Evolutionary conservation across 495 filamentous ascomycete species (phyloP).

Genomic region (Penicillium coprophilum): DNA sequence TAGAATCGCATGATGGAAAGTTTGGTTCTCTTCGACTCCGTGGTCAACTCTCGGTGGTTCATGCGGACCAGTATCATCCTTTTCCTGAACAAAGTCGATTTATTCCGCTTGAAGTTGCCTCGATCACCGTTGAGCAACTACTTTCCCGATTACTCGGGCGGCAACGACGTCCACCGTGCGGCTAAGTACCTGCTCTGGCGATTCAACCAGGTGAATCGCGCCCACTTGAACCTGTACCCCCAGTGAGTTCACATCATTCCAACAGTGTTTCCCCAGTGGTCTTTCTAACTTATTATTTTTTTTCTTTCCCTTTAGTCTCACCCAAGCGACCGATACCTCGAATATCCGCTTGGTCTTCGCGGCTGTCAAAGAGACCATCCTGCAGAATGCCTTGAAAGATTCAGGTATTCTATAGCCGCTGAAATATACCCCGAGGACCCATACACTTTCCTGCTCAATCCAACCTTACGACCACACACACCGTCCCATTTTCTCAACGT

Average conservation of each 20-base stretch:
- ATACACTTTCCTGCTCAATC: background rate
- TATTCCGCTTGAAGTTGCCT: conserved; percentile 91
- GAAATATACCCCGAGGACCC: conserved; percentile 10
- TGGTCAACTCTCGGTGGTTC: conserved; percentile 99
- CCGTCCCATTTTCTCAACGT: conserved; percentile 8
- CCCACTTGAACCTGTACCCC: conserved; percentile 93
- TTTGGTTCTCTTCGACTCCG: conserved; percentile 95
- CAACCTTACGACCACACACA: conserved; percentile 9
- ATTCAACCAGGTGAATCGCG: conserved; percentile 97
- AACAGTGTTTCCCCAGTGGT: conserved; percentile 2
- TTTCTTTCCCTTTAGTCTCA: conserved; percentile 61
- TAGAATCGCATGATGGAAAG: conserved; percentile 99
- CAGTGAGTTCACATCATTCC: conserved; percentile 65
- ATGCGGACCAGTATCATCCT: conserved; percentile 98
- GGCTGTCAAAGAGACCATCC: conserved; percentile 96
- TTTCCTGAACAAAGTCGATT: conserved; percentile 97
- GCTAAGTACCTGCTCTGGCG: conserved; percentile 98
- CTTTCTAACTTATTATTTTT: conserved; percentile 32
- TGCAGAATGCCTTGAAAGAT: conserved; percentile 97
- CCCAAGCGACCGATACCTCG: conserved; percentile 96
- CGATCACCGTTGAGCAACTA: conserved; percentile 88
- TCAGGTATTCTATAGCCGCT: conserved; percentile 79
- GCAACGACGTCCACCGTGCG: conserved; percentile 95
- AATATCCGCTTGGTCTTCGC: conserved; percentile 98
- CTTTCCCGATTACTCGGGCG: conserved; percentile 96